Conservation (phyloP, 2,329 filamentous ascomycete species). For the Diaporthe capsici region DNA sequence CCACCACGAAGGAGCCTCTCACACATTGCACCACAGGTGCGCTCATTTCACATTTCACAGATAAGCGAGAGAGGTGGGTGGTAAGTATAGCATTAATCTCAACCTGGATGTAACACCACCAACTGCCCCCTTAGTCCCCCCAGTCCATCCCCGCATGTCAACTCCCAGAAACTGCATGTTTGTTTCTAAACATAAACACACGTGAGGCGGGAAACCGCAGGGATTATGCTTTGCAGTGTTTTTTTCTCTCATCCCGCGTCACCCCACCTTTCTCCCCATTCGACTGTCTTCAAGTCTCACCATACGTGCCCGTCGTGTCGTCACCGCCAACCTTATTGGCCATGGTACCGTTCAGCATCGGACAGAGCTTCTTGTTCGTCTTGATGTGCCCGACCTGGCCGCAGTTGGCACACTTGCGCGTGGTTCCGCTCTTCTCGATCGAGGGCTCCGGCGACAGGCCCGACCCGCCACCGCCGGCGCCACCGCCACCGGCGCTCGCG, state of each 20-base stretch:
- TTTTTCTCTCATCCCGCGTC: background rate
- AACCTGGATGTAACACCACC: slow-evolving; percentile 26
- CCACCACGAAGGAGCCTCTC: background rate
- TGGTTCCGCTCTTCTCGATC: slow-evolving; percentile 74
- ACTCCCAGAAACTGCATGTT: background rate
- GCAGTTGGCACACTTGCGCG: slow-evolving; percentile 97
- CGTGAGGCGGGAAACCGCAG: background rate
- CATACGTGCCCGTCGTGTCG: slow-evolving; percentile 40
- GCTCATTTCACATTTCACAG: background rate
- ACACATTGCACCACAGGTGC: background rate
- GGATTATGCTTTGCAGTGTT: background rate
- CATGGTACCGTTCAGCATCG: slow-evolving; percentile 43
- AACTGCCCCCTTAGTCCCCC: background rate
- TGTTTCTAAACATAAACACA: slow-evolving; percentile 35
- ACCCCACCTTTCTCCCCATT: background rate
- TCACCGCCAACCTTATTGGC: slow-evolving; percentile 34
- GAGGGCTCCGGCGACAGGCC: slow-evolving; percentile 62
- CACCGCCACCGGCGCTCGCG: slow-evolving; percentile 58
- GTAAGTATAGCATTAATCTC: slow-evolving; percentile 26
- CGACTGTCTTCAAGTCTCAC: slow-evolving; percentile 24
- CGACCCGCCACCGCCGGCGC: slow-evolving; percentile 47
- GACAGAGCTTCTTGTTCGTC: slow-evolving; percentile 88
- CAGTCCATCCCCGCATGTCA: background rate
- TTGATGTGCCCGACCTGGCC: slow-evolving; percentile 98
- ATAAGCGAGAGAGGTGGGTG: background rate